phyloP scores from a whole-genome alignment of 1,284 basidiomycete species.

The Coniferiporia sulphurascens region DNA sequence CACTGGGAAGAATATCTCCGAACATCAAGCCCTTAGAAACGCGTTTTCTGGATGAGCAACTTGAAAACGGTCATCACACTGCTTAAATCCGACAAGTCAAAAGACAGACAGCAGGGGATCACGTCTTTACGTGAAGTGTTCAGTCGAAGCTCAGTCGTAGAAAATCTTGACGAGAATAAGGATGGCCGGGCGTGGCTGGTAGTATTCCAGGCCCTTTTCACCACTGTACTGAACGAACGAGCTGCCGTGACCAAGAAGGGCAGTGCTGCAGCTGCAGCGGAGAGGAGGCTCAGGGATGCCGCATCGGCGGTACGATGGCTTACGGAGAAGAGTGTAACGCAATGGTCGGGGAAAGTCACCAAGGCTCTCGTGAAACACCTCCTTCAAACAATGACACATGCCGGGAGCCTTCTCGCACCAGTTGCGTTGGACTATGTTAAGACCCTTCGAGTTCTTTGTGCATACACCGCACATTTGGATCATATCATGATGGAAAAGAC shows the following conservation, averaged over 20 bases:
- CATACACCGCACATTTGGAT: slow-evolving; percentile 73
- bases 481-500: slow-evolving; percentile 49
- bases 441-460: slow-evolving; percentile 60
- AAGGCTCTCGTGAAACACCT: slow-evolving; percentile 65
- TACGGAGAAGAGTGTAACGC: slow-evolving; percentile 50
- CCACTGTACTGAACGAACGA: slow-evolving; percentile 61
- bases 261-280: slow-evolving; percentile 35
- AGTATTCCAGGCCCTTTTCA: slow-evolving; percentile 73
- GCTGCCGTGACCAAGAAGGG: slow-evolving; percentile 45
- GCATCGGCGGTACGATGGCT: slow-evolving; percentile 69
- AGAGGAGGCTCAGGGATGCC: slow-evolving; percentile 57
- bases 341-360: slow-evolving; percentile 49
- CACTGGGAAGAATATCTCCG: background rate
- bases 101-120: slow-evolving; percentile 68
- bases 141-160: slow-evolving; percentile 44
- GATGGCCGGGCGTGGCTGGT: slow-evolving; percentile 58
- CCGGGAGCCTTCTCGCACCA: slow-evolving; percentile 53
- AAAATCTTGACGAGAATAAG: slow-evolving; percentile 46
- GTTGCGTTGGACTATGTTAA: slow-evolving; percentile 82
- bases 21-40: background rate
- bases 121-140: slow-evolving; percentile 56
- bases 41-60: slow-evolving; percentile 9
- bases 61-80: slow-evolving; percentile 43
- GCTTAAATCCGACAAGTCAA: slow-evolving; percentile 64
- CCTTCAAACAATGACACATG: slow-evolving; percentile 53